Evolutionary conservation across 2,329 filamentous ascomycete genomes (phyloP), one percentile per base, ranked within the genome.

Genomic region (Tolypocladium tundrense): DNA sequence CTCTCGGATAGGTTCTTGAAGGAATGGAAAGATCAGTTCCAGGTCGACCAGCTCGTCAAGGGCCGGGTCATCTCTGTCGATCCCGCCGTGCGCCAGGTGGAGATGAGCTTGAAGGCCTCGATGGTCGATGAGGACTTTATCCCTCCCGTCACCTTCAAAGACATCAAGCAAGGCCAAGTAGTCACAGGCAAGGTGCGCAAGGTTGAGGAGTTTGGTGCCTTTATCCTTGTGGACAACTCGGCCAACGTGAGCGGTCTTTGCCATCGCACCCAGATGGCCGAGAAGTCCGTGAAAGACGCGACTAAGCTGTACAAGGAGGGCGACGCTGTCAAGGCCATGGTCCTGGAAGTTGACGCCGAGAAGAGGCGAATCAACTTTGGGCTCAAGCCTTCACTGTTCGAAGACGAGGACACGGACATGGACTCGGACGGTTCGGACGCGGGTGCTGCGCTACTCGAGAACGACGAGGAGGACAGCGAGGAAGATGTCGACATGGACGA

Each of bases 171-270:
- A 61, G 92, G 91, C 8, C 89, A 96, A 71, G 77, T 91, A 39
- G 82, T 99, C 40, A 96, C 90, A 14, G 94, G 92, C 54, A 96
- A 90, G 69, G 85, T 99, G 58, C 87, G 92, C 66, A 96, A 95
- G 73, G 91, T 97, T 2, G 90, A 96, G 68, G 89, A 96, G 39
- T 99, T 92, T 70, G 94, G 94, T 63, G 93, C 93, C 6, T 99
- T 99, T 71, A 88, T 99, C 65, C 84, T 95, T 50, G 78, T 99
- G 24, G 91, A 97, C 70, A 86, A 88, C 60, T 95, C 92, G 5
- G 80, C 84, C 57, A 96, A 96, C 64, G 85, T 99, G 61, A 96
- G 93, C 65, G 94, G 94, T 61, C 81, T 99, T 11, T 97, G 93
- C 71, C 94, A 99, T 71, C 85, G 89, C 61, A 93, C 86, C 62